Evolutionary conservation across 192 early-diverging fungal species (phyloP).

Genomic region (Coemansia interrupta): DNA sequence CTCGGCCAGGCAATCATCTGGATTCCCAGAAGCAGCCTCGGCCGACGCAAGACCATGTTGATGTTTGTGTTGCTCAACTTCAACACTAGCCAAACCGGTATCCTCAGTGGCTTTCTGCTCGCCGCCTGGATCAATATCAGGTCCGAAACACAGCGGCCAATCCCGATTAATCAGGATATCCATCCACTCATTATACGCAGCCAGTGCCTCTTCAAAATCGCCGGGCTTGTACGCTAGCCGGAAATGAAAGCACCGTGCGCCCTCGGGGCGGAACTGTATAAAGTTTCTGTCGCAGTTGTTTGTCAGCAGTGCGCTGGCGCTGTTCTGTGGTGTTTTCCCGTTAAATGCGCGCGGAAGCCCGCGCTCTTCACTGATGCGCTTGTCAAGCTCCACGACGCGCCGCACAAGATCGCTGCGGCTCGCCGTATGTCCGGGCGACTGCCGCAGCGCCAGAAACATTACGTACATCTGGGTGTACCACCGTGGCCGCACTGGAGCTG

Average conservation of each 20-base stretch:
- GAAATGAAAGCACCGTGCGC: conserved; percentile 69
- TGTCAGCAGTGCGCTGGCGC: conserved; percentile 70
- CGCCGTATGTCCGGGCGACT: conserved; percentile 63
- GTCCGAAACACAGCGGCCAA: conserved; percentile 85
- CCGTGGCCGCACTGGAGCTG: conserved; percentile 47
- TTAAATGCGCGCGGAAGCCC: conserved; percentile 77
- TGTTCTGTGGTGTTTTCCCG: conserved; percentile 84
- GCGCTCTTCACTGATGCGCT: conserved; percentile 66
- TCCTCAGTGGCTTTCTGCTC: neutral
- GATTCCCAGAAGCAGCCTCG: no score
- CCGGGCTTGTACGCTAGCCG: conserved; percentile 75
- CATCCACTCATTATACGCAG: conserved; percentile 73
- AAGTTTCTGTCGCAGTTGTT: conserved; percentile 76
- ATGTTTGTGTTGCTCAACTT: neutral
- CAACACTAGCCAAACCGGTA: no score
- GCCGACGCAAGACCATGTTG: no score
- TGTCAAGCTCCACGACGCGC: conserved; percentile 72
- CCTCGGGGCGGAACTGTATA: conserved; percentile 65
- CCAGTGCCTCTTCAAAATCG: conserved; percentile 68
- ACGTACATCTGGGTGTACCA: conserved; percentile 91
- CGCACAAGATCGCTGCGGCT: conserved; percentile 71
- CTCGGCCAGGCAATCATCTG: no score
- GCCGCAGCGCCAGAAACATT: conserved; percentile 74
- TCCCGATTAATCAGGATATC: conserved; percentile 64
- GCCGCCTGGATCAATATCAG: neutral